Evolutionary conservation across 192 early-diverging fungal genomes (phyloP).

Genomic region (Backusella tuberculispora): DNA sequence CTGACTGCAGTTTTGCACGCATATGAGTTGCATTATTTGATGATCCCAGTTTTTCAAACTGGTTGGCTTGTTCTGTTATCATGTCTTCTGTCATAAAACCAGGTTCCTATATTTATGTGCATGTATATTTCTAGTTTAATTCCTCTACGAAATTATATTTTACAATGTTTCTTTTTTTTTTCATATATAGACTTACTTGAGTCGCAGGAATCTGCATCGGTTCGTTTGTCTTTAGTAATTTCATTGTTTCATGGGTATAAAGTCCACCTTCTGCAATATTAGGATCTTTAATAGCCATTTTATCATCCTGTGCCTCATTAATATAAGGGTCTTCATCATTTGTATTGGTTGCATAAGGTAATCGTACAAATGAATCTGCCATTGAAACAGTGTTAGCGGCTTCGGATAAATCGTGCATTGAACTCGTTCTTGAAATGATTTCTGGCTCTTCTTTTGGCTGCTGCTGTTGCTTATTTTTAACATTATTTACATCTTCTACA

Average conservation of each 20-base stretch:
- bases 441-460: not conserved
- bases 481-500: slow-evolving; percentile 27
- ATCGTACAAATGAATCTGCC: slow-evolving; percentile 56
- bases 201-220: slow-evolving; percentile 71
- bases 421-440: slow-evolving; percentile 27
- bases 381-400: slow-evolving; percentile 38
- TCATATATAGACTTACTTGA: slow-evolving; percentile 47
- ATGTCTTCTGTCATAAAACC: slow-evolving; percentile 91
- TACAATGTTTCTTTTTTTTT: not conserved
- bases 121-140: not conserved
- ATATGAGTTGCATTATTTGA: slow-evolving; percentile 70
- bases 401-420: slow-evolving; percentile 35
- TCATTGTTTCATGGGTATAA: slow-evolving; percentile 21
- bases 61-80: slow-evolving; percentile 77
- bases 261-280: slow-evolving; percentile 55
- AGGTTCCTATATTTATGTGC: slow-evolving; percentile 41
- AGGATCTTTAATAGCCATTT: slow-evolving; percentile 37
- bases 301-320: slow-evolving; percentile 3
- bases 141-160: slow-evolving; percentile 11
- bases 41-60: slow-evolving; percentile 79
- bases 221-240: slow-evolving; percentile 55
- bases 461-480: slow-evolving; percentile 1
- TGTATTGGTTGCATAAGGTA: slow-evolving; percentile 53
- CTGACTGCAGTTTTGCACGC: slow-evolving; percentile 79
- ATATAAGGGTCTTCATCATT: slow-evolving; percentile 37